Base-by-base conservation (phyloP, 768 basidiomycete species). In the Lyophyllum atratum region DNA sequence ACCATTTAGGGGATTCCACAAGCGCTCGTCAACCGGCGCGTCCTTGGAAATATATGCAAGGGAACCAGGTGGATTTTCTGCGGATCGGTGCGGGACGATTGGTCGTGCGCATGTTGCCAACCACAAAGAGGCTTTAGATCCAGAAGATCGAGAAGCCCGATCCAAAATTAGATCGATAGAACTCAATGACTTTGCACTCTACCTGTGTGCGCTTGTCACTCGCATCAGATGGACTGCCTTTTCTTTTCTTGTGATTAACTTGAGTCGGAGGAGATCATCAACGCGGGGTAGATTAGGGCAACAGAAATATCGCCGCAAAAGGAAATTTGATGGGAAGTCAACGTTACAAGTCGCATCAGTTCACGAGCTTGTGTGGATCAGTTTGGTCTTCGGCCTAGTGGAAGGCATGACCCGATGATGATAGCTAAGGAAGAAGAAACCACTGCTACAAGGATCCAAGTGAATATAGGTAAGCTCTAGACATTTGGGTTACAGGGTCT, bases 71-170 rank as follows among this genome's bases (percentile, higher is more conserved):
- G 68, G 71, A 64, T 66, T 71, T 73, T 72, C 67, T 72, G 74
- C 75, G 75, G 75, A 75, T 75, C 74, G 71, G 52, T 66, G 63
- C 60, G 59, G 61, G 68, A 73, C 58, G 58, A 60, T 52, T 49
- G 50, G 39, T 34, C 49, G 55, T 60, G 65, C 55, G 66, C 64
- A 50, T 69, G 70, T 72, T 71, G 64, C 66, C 59, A 71, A 61
- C 65, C 66, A 52, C 55, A 51, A 59, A 61, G 44, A 64, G 64
- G 58, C 55, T 63, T 62, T 64, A 59, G 64, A 69, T 67, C 63
- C 63, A 54, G 58, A 58, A 64, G 68, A 63, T 61, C 58, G 48
- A 56, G 65, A 63, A 59, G 58, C 59, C 37, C 48, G 49, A 46
- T 59, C 60, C 57, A 50, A 56, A 59, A 56, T 28, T 34, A 44